A percentile compares a stretch with the other conserved stretches of the same genome.
Conservation (phyloP, 805 yeast genomes). For the Starmerella roubikii region DNA sequence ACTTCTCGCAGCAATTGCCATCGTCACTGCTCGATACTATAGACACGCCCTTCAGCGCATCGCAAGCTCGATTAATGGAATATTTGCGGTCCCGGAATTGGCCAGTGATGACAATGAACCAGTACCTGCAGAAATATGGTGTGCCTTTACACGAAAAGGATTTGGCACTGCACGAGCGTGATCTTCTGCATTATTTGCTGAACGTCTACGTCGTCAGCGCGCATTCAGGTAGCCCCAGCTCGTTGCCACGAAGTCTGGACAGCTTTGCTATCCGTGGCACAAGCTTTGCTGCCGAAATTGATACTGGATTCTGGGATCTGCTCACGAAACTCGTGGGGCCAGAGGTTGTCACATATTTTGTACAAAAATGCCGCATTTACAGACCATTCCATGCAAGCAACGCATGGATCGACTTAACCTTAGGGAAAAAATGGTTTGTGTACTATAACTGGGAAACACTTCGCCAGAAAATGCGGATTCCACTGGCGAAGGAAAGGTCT, state of each 20-base stretch:
- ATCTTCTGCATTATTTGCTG: not conserved
- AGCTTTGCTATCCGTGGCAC: not conserved
- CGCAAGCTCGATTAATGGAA: not conserved
- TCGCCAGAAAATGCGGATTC: not conserved
- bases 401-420: not conserved
- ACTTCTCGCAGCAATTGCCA: no score
- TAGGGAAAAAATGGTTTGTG: not conserved
- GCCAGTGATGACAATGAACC: not conserved
- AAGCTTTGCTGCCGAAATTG: constrained; percentile 6
- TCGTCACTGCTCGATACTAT: no score
- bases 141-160: not conserved
- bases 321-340: constrained; percentile 1
- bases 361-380: constrained; percentile 5
- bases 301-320: constrained; percentile 11
- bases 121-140: not conserved
- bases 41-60: not conserved
- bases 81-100: not conserved
- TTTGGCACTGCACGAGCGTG: not conserved
- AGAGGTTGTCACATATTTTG: constrained; percentile 2
- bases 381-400: not conserved
- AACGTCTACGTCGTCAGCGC: not conserved
- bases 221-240: not conserved
- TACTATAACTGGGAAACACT: not conserved
- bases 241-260: no score
- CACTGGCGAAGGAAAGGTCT: not conserved